A percentile compares a stretch with the other conserved stretches of the same genome.
phyloP scores from a whole-genome alignment of 139 green algal species.

The Haematococcus lacustris region DNA sequence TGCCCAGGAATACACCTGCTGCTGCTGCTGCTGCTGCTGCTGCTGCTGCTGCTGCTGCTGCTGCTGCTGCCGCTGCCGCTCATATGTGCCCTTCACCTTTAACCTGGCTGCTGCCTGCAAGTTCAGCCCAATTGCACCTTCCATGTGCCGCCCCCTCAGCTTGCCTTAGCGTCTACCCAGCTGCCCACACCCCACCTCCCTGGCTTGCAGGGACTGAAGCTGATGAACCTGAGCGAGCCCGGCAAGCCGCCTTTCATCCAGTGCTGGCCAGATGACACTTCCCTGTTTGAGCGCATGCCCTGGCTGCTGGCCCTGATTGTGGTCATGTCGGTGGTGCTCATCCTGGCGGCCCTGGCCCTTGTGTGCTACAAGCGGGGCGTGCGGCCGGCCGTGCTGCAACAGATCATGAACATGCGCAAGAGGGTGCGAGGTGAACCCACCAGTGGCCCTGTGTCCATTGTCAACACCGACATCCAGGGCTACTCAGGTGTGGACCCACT shows the following conservation, averaged over 20 bases:
- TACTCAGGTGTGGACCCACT: slow-evolving; percentile 48
- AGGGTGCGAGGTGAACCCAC: slow-evolving; percentile 27
- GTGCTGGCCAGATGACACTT: neutral
- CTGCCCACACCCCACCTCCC: neutral
- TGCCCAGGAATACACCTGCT: neutral
- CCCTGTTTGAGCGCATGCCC: neutral
- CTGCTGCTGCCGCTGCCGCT: neutral
- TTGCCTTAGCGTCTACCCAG: neutral
- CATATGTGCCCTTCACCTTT: neutral
- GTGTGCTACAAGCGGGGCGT: slow-evolving; percentile 16
- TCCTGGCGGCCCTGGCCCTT: slow-evolving; percentile 5
- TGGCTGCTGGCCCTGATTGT: slow-evolving; percentile 24
- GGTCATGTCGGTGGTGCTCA: slow-evolving; percentile 10
- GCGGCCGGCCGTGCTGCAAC: slow-evolving; percentile 19
- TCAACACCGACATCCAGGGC: slow-evolving; percentile 49
- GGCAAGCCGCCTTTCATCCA: neutral
- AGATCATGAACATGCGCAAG: slow-evolving; percentile 17
- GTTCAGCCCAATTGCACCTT: neutral
- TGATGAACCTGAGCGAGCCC: neutral
- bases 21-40: too few species aligned
- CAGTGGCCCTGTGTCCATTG: slow-evolving; percentile 31
- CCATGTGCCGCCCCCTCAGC: neutral
- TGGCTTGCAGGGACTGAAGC: neutral
- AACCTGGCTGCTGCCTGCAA: neutral
- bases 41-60: too few species aligned